phyloP scores from a whole-genome alignment of 108 stramenopile species.

The Chaetoceros tenuissimus region DNA sequence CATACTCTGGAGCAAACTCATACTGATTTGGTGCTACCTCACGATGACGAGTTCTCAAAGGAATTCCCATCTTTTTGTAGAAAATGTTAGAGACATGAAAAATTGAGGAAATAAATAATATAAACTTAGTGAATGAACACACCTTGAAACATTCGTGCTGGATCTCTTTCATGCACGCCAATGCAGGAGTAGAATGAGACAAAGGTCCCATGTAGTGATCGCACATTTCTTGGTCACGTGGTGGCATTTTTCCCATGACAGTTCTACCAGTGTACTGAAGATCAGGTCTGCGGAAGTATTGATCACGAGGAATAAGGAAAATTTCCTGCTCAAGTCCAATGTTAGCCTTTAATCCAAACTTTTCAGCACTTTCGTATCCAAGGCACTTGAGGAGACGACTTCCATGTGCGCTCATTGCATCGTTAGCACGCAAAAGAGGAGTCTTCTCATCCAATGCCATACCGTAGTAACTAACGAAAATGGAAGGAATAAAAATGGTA shows the following conservation, averaged over 20 bases:
- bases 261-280: constrained; percentile 89
- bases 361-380: constrained; percentile 57
- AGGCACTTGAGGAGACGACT: constrained; percentile 68
- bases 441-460: constrained; percentile 96
- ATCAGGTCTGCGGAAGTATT: constrained; percentile 88
- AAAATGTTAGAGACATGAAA: too few species aligned
- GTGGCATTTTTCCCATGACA: constrained; percentile 85
- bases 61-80: constrained; percentile 88
- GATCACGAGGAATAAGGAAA: constrained; percentile 89
- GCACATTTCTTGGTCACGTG: constrained; percentile 93
- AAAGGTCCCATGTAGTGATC: constrained; percentile 93
- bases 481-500: constrained; percentile 88
- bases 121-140: too few species aligned
- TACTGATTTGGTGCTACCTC: constrained; percentile 96
- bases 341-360: constrained; percentile 55
- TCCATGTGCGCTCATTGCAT: constrained; percentile 78
- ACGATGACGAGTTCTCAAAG: constrained; percentile 87
- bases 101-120: too few species aligned
- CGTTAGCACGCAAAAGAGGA: constrained; percentile 86
- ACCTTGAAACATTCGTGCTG: constrained; percentile 84
- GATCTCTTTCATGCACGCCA: constrained; percentile 91
- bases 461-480: constrained; percentile 88
- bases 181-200: constrained; percentile 63
- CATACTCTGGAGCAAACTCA: constrained; percentile 89
- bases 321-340: constrained; percentile 96